Evolutionary conservation across 179 eudicot species (phyloP).

Genomic region (Beta lomatogona): DNA sequence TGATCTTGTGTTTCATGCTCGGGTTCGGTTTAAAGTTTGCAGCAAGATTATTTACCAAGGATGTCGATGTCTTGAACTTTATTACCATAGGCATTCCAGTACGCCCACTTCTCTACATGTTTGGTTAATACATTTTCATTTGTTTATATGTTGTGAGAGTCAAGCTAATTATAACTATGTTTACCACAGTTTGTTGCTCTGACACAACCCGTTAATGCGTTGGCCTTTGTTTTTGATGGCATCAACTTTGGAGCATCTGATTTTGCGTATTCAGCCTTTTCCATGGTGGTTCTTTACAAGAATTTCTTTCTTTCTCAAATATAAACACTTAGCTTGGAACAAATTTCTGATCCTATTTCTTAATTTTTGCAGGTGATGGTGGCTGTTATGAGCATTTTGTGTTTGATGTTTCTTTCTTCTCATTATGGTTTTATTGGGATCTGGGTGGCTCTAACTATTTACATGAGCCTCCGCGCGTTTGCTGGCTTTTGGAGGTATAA

Average conservation of each 20-base stretch:
- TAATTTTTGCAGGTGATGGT: slow-evolving; percentile 51
- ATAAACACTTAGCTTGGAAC: background rate
- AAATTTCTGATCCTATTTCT: background rate
- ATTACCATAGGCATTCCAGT: slow-evolving; percentile 87
- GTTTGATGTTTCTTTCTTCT: slow-evolving; percentile 50
- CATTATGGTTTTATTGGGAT: slow-evolving; percentile 64
- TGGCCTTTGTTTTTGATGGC: slow-evolving; percentile 44
- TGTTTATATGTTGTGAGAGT: background rate
- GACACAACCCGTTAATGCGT: slow-evolving; percentile 51
- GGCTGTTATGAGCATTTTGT: slow-evolving; percentile 59
- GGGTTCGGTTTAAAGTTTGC: slow-evolving; percentile 89
- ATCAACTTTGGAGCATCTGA: slow-evolving; percentile 67
- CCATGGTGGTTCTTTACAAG: slow-evolving; percentile 46
- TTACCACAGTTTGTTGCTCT: slow-evolving; percentile 70
- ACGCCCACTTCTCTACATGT: slow-evolving; percentile 10
- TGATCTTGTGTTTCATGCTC: slow-evolving; percentile 63
- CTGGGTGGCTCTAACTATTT: slow-evolving; percentile 74
- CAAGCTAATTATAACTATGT: background rate
- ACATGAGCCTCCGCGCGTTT: slow-evolving; percentile 71
- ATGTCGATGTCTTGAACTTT: slow-evolving; percentile 54
- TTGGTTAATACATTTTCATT: background rate
- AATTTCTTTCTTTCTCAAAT: background rate
- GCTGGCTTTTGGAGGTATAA: slow-evolving; percentile 82
- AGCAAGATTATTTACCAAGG: slow-evolving; percentile 72
- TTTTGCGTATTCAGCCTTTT: slow-evolving; percentile 77